Base-by-base conservation (phyloP, 306 rosid species). In the Hippophae tibetana region DNA sequence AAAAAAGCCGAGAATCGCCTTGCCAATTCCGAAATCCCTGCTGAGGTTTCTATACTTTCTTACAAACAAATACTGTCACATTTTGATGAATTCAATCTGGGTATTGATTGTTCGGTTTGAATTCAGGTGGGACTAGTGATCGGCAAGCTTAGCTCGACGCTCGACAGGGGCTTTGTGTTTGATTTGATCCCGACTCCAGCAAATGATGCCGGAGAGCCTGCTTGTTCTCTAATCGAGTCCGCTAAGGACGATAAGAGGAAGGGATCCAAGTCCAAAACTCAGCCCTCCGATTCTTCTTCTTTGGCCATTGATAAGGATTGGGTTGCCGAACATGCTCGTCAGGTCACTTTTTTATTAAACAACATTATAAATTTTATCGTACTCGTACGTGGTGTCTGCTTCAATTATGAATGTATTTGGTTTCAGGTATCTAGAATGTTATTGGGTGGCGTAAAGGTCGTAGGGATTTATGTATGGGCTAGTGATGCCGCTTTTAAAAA, bases 241-340 rank as follows among this genome's bases (percentile, higher is more conserved):
- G n/a, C 58, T 53, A 79, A 60, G 70, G 81, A 83, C 56, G 89
- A 85, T 45, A 85, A 72, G 79, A 74, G 71, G 69, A 88, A 72
- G 44, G 83, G 84, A 52, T 52, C 89, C 44, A 86, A 84, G 58
- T 68, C 87, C 59, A 88, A 85, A 71, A 74, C 89, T 45, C 75
- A 60, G 49, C 41, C 77, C 56, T 38, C 74, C 7, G 84, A 82
- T 77, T 73, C 95, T 47, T 80, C 85, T 2, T 85, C 87, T 6
- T 10, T 92, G 47, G 69, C 66, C 52, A 80, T 88, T 13, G 96
- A 92, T 67, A 73, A 65, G 67, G 96, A 78, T 56, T 85, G 99
- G 96, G 86, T 92, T 46, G 83, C 88, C 41, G 99, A 92, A 77
- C 96, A 92, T 54, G 96, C 96, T 10, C 95, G 93, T 7, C 95